A percentile compares a stretch with the other conserved stretches of the same genome.
Evolutionary conservation across 345 rosid genomes (phyloP).

Genomic region (Lepidium aucheri): DNA sequence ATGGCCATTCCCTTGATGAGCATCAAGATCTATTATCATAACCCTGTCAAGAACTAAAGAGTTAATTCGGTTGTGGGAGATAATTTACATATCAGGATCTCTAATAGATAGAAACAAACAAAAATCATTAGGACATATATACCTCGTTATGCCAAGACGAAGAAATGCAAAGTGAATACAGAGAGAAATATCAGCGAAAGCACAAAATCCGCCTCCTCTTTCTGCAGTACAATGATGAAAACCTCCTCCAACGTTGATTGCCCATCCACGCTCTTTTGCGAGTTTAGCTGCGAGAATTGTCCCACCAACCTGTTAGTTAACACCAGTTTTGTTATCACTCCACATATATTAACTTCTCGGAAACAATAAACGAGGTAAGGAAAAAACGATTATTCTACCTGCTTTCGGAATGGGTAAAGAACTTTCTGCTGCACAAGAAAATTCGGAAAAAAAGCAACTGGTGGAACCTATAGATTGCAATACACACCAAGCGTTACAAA

Average conservation of each 20-base stretch:
- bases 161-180: slow-evolving; percentile 76
- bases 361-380: not conserved
- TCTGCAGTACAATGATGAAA: slow-evolving; percentile 88
- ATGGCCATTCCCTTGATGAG: slow-evolving; percentile 99
- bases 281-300: slow-evolving; percentile 85
- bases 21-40: slow-evolving; percentile 97
- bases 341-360: not conserved
- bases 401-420: slow-evolving; percentile 75
- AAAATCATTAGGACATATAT: not conserved
- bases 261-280: slow-evolving; percentile 88
- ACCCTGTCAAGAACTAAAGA: slow-evolving; percentile 39
- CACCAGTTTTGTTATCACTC: not conserved
- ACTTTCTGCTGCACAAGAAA: slow-evolving; percentile 69
- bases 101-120: not conserved
- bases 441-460: slow-evolving; percentile 75
- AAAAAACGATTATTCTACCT: slow-evolving; percentile 32
- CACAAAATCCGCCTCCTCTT: slow-evolving; percentile 91
- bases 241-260: slow-evolving; percentile 93
- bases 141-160: slow-evolving; percentile 65
- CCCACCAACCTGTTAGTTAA: slow-evolving; percentile 68
- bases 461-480: slow-evolving; percentile 56
- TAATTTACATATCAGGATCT: not conserved
- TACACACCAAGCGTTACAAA: not conserved
- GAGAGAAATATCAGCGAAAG: slow-evolving; percentile 84
- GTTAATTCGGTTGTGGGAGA: not conserved